Conservation (phyloP, 225 moss, liverwort and hornwort species). For the Physcomitrium patens region DNA sequence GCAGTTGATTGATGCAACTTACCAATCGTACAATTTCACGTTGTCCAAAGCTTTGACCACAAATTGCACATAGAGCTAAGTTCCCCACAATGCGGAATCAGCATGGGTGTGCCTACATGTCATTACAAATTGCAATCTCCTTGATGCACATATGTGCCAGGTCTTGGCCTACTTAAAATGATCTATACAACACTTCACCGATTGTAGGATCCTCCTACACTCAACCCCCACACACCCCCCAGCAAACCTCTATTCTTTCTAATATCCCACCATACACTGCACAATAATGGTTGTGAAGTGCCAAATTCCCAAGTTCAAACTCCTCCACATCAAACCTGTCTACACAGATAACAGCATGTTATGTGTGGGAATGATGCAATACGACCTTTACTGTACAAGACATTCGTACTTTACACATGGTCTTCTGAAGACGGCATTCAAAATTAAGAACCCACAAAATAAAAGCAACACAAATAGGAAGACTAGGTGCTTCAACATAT, state of each 20-base stretch:
- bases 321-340: neutral
- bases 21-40: too few relatives aligned
- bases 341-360: neutral
- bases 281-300: neutral
- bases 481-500: neutral
- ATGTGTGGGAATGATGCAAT: neutral
- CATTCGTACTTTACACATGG: neutral
- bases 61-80: too few relatives aligned
- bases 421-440: neutral
- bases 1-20: too few relatives aligned
- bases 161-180: neutral
- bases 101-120: too few relatives aligned
- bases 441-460: neutral
- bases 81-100: too few relatives aligned
- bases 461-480: slow-evolving; percentile 6
- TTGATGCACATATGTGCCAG: neutral
- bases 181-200: too few relatives aligned
- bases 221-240: too few relatives aligned
- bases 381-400: neutral
- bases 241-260: neutral
- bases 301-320: neutral
- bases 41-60: too few relatives aligned
- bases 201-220: neutral
- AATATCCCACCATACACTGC: neutral
- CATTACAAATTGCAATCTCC: neutral